Base-by-base conservation (phyloP, 2,329 filamentous ascomycete genomes). In the Xylaria polymorpha region DNA sequence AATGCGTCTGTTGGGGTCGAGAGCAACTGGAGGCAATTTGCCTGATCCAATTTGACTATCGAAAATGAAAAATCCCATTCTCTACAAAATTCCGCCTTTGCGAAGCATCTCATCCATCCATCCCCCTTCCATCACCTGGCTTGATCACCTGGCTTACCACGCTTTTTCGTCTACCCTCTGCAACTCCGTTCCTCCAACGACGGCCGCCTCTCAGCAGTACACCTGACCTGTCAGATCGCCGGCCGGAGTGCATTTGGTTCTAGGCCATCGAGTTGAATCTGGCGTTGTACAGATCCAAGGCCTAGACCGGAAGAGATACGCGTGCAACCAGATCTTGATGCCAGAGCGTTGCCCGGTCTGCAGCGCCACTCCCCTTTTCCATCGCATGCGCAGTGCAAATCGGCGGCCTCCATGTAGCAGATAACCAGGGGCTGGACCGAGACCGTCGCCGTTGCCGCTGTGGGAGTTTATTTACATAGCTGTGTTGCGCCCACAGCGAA, bases 51-150 rank as follows among this genome's bases (percentile, higher is more conserved):
- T 72, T 69, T 62, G 59, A 66, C 58, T 64, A 70, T 71, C 64
- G 71, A 70, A 57, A 72, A 72, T 67, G 66, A 69, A 70, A 71
- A 73, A 72, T 73, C 71, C 71, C 71, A 73, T 73, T 55, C 60
- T 66, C 39, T 37, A 44, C 43, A 61, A 66, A 67, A 70, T 57
- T 66, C 55, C 67, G 70, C 67, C 61, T 71, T 57, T 63, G 58
- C 56, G 51, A 32, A 29, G 22, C 43, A 46, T 25, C 15, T 37
- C 57, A 58, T 32, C 25, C 25, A 29, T 29, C 25, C 57, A 56
- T 44, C 43, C 68, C 44, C 53, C 61, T 29, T n/a, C n/a, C 61
- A 60, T 55, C 46, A 29, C 25, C 29, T 20, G 35, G 29, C 25
- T 62, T 25, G n/a, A 53, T 25, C 59, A 61, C 57, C 37, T 20